phyloP scores from a whole-genome alignment of 805 yeast genomes.

The Pichia gijzeniarum region DNA sequence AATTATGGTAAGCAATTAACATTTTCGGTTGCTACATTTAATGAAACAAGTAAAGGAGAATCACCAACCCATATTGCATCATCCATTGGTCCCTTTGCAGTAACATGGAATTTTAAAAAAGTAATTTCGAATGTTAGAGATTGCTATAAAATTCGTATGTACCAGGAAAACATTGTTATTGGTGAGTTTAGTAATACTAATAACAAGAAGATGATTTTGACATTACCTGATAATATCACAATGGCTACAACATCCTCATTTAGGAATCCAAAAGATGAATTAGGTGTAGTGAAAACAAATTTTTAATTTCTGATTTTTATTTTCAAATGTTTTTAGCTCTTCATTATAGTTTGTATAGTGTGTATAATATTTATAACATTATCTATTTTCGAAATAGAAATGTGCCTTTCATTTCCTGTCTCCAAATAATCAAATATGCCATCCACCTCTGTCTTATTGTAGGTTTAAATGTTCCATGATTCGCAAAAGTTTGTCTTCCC shows the following conservation, averaged over 20 bases:
- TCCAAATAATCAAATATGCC: constrained; percentile 54
- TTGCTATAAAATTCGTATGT: constrained; percentile 60
- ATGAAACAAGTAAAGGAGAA: constrained; percentile 57
- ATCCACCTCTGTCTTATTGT: constrained; percentile 48
- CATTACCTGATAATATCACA: constrained; percentile 70
- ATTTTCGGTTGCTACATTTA: constrained; percentile 74
- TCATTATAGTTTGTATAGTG: too few relatives aligned
- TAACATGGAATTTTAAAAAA: constrained; percentile 70
- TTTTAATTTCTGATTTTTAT: constrained; percentile 5
- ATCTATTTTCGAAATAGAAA: constrained; percentile 40
- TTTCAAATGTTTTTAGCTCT: background rate
- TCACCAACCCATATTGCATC: constrained; percentile 57
- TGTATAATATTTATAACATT: too few relatives aligned
- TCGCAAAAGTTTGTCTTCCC: background rate
- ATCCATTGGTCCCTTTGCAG: constrained; percentile 75
- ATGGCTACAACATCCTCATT: constrained; percentile 58
- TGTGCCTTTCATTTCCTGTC: constrained; percentile 51
- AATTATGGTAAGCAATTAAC: constrained; percentile 41
- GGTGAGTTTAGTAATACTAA: constrained; percentile 76
- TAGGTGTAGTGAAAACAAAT: constrained; percentile 23
- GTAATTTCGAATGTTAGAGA: constrained; percentile 45
- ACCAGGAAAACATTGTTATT: constrained; percentile 56
- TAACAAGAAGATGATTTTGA: constrained; percentile 62
- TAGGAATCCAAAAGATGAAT: constrained; percentile 40
- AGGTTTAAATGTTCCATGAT: constrained; percentile 32